Percentiles rank a stretch among this genome's conserved stretches.
phyloP scores from a whole-genome alignment of 805 yeast genomes.

The Metschnikowia continentalis region DNA sequence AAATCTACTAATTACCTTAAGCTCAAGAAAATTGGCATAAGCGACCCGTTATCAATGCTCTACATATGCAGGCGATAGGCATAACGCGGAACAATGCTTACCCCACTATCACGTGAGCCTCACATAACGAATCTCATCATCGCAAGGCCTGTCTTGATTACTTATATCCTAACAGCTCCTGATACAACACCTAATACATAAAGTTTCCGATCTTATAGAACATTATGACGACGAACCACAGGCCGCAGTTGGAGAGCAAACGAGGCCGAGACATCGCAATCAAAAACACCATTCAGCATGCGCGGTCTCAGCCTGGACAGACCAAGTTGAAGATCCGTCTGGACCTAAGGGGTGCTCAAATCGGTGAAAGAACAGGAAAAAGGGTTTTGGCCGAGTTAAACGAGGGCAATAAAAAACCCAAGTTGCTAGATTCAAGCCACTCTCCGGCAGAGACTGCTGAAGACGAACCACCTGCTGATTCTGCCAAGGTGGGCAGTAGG shows the following conservation, averaged over 20 bases:
- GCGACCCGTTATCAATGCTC: too few relatives aligned
- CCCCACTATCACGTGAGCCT: neutral
- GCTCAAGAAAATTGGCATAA: too few relatives aligned
- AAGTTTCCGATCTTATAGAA: neutral
- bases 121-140: neutral
- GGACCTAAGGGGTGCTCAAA: slow-evolving; percentile 19
- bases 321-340: slow-evolving; percentile 28
- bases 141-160: neutral
- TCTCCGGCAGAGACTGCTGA: neutral
- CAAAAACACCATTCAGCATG: slow-evolving; percentile 33
- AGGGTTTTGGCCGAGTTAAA: slow-evolving; percentile 25
- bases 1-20: too few relatives aligned
- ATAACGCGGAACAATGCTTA: neutral
- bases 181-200: neutral
- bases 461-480: neutral
- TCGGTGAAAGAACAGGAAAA: slow-evolving; percentile 16
- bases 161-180: neutral
- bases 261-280: slow-evolving; percentile 31
- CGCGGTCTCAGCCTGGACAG: slow-evolving; percentile 32
- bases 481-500: neutral
- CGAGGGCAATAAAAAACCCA: slow-evolving; percentile 7
- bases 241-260: slow-evolving; percentile 41
- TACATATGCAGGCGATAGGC: too few relatives aligned
- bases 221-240: slow-evolving; percentile 39
- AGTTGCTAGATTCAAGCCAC: neutral